Conservation (phyloP, 169 alveolate species). For the Cryptosporidium baileyi region DNA sequence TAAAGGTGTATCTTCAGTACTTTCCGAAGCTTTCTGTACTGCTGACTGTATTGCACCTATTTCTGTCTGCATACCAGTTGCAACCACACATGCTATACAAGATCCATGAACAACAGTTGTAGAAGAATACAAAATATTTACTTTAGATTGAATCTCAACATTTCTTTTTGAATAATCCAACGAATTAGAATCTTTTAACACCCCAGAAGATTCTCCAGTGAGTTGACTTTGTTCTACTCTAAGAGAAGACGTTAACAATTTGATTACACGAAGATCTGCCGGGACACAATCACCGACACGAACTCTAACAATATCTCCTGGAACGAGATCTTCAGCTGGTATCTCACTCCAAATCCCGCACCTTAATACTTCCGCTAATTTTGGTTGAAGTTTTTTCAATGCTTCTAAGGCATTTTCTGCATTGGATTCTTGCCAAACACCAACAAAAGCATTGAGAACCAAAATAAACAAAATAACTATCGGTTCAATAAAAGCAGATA, state of each 20-base stretch:
- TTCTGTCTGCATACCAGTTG: slow-evolving; percentile 98
- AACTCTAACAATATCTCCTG: slow-evolving; percentile 96
- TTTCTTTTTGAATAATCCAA: slow-evolving; percentile 77
- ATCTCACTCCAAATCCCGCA: slow-evolving; percentile 90
- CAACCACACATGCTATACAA: slow-evolving; percentile 92
- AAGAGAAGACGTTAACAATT: slow-evolving; percentile 90
- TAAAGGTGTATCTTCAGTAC: slow-evolving; percentile 95
- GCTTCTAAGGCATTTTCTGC: slow-evolving; percentile 98
- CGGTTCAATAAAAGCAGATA: slow-evolving; percentile 97
- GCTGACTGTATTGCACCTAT: slow-evolving; percentile 96
- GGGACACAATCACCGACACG: slow-evolving; percentile 97
- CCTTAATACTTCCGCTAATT: slow-evolving; percentile 89
- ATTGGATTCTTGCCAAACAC: slow-evolving; percentile 97
- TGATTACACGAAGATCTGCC: slow-evolving; percentile 95
- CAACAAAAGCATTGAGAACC: slow-evolving; percentile 94
- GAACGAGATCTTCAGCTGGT: slow-evolving; percentile 91
- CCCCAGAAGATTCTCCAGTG: slow-evolving; percentile 96
- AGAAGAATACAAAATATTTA: slow-evolving; percentile 91
- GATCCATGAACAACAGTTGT: slow-evolving; percentile 93
- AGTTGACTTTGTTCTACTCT: slow-evolving; percentile 93
- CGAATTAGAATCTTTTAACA: slow-evolving; percentile 81
- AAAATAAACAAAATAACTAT: slow-evolving; percentile 91
- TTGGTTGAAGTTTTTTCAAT: slow-evolving; percentile 92
- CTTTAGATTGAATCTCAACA: slow-evolving; percentile 80
- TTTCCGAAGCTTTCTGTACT: slow-evolving; percentile 91